Evolutionary conservation across 768 basidiomycete species (phyloP), one percentile per base, ranked within the genome.

Genomic region (Xerocomus brunneocitrinus): DNA sequence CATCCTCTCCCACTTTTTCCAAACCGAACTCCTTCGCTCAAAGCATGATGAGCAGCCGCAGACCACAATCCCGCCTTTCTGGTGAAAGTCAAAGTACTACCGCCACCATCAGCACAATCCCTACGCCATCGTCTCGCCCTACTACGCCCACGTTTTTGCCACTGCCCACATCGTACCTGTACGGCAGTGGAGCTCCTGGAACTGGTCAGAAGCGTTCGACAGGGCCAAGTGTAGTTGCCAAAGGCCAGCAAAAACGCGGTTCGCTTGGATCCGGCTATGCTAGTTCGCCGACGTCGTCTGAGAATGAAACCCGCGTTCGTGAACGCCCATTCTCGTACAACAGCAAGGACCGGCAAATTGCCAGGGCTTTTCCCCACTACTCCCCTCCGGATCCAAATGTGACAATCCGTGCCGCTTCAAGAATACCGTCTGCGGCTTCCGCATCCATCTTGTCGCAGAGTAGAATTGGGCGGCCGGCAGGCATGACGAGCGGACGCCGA

Each of bases 71-170:
- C 36, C 82, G 89, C 50, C 76, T 87, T 35, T 91, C 89, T 22
- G 80, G 76, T 19, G 82, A 81, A 27, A 82, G 77, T 49, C 68
- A 74, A 52, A 77, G 79, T 52, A 79, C 78, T 3, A 76, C 79
- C 22, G 78, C 84, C 35, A 80, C 77, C 28, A 69, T 78, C 19
- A 83, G 81, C 57, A 81, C 84, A 10, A 80, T 88, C 46, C 77
- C 83, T 9, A 83, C 85, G 4, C 80, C 87, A 16, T 72, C 77
- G 5, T 87, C 87, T 36, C 82, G 89, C 2, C 89, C 89, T 8
- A 67, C 84, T 22, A 88, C 89, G 24, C 89, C 89, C 8, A 89
- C 87, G 16, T 84, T 86, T 61, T 74, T 91, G 25, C 88, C 88
- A n/a, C 58, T 89, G 30, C 85, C 88, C 3, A 76, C 81, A 25